Conservation (phyloP, 495 filamentous ascomycete species). For the Massariosphaeria phaeospora region DNA sequence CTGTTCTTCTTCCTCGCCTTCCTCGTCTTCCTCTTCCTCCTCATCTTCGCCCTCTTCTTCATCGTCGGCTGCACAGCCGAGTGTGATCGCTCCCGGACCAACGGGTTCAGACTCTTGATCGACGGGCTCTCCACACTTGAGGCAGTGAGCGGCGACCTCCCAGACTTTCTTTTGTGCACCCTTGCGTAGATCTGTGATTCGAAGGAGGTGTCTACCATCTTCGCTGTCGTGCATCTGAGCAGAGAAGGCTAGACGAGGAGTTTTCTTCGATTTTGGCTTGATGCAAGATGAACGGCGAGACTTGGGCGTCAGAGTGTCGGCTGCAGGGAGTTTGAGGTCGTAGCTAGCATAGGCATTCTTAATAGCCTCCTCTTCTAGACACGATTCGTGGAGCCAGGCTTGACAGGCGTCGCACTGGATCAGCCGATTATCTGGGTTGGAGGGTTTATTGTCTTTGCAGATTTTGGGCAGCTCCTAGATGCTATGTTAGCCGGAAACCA, state of each 20-base stretch:
- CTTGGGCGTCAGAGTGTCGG: too few species aligned
- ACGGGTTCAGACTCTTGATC: too few species aligned
- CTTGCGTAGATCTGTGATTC: too few species aligned
- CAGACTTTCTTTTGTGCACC: too few species aligned
- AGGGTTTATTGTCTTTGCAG: slow-evolving; percentile 57
- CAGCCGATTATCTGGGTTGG: slow-evolving; percentile 58
- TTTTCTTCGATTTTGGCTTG: neutral
- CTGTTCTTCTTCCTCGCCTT: neutral
- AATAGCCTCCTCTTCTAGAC: slow-evolving; percentile 52
- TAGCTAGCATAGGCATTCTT: slow-evolving; percentile 41
- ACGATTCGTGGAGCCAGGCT: slow-evolving; percentile 61
- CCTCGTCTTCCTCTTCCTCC: neutral
- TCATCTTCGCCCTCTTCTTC: neutral
- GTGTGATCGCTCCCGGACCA: too few species aligned
- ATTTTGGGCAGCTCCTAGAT: slow-evolving; percentile 52
- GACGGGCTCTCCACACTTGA: too few species aligned
- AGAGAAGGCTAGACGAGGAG: too few species aligned
- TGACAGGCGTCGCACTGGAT: slow-evolving; percentile 58
- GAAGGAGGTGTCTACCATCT: too few species aligned
- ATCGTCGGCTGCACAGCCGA: neutral
- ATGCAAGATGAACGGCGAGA: neutral
- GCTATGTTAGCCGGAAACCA: neutral
- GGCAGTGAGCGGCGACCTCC: too few species aligned
- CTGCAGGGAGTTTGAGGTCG: neutral
- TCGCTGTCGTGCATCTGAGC: neutral